Evolutionary conservation across 139 green algal genomes (phyloP).

Genomic region (Chlamydomonas asymmetrica): DNA sequence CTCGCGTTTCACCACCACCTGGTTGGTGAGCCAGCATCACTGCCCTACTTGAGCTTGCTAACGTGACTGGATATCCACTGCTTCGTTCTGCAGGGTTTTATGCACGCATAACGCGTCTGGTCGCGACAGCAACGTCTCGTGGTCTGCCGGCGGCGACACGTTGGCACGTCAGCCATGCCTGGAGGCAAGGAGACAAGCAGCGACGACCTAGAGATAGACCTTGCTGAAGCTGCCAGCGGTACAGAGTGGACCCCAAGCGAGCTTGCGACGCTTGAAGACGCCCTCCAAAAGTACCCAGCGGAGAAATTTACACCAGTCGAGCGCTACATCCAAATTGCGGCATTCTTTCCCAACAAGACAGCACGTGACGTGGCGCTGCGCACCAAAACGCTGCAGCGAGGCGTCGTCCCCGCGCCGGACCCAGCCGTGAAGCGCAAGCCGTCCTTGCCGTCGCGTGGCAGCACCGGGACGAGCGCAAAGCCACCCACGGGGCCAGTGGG

Average conservation of each 20-base stretch:
- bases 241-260: constrained; percentile 36
- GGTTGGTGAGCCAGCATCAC: too few relatives aligned
- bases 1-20: too few relatives aligned
- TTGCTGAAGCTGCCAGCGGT: constrained; percentile 8
- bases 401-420: neutral
- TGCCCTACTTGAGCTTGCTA: too few relatives aligned
- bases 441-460: neutral
- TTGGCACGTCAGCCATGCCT: too few relatives aligned
- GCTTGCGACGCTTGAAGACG: constrained; percentile 9
- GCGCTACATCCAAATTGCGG: constrained; percentile 34
- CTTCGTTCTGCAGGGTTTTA: too few relatives aligned
- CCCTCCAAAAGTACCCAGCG: constrained; percentile 16
- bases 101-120: too few relatives aligned
- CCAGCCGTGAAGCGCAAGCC: constrained; percentile 6
- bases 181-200: too few relatives aligned
- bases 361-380: constrained; percentile 45
- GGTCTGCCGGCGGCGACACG: too few relatives aligned
- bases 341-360: constrained; percentile 30
- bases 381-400: constrained; percentile 15
- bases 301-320: constrained; percentile 30
- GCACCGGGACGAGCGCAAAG: neutral
- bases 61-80: too few relatives aligned
- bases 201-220: constrained; percentile 13
- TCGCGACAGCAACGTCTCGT: too few relatives aligned
- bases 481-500: neutral